phyloP scores from a whole-genome alignment of 805 yeast species.

The Spathaspora sp. region DNA sequence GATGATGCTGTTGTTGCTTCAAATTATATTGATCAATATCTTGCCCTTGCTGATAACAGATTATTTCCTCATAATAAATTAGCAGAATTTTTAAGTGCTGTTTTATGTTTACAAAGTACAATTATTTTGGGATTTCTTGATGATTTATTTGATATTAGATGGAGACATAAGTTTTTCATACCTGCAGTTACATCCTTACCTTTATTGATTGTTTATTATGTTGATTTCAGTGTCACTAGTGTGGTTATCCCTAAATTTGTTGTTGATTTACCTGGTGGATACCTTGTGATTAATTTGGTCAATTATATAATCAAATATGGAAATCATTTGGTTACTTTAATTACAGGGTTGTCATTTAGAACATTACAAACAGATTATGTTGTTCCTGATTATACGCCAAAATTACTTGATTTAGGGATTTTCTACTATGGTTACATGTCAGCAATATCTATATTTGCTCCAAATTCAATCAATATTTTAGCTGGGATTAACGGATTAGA shows the following conservation, averaged over 20 bases:
- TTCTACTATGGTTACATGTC: constrained; percentile 89
- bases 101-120: constrained; percentile 80
- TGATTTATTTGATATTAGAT: constrained; percentile 90
- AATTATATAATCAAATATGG: constrained; percentile 21
- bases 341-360: constrained; percentile 37
- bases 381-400: constrained; percentile 36
- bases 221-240: constrained; percentile 89
- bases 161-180: constrained; percentile 95
- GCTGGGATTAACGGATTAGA: constrained; percentile 98
- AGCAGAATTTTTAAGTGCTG: constrained; percentile 81
- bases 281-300: constrained; percentile 16
- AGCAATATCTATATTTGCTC: constrained; percentile 86
- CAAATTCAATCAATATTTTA: constrained; percentile 90
- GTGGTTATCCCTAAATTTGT: constrained; percentile 77
- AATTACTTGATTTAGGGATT: constrained; percentile 68
- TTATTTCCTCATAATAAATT: constrained; percentile 78
- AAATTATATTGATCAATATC: constrained; percentile 33
- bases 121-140: constrained; percentile 85
- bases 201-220: constrained; percentile 81
- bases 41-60: constrained; percentile 23
- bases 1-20: constrained; percentile 30
- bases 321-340: constrained; percentile 26
- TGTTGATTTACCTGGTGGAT: constrained; percentile 31
- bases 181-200: constrained; percentile 96
- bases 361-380: constrained; percentile 32